phyloP scores from a whole-genome alignment of 1,284 basidiomycete genomes.

The Trichosporon coremiiforme region DNA sequence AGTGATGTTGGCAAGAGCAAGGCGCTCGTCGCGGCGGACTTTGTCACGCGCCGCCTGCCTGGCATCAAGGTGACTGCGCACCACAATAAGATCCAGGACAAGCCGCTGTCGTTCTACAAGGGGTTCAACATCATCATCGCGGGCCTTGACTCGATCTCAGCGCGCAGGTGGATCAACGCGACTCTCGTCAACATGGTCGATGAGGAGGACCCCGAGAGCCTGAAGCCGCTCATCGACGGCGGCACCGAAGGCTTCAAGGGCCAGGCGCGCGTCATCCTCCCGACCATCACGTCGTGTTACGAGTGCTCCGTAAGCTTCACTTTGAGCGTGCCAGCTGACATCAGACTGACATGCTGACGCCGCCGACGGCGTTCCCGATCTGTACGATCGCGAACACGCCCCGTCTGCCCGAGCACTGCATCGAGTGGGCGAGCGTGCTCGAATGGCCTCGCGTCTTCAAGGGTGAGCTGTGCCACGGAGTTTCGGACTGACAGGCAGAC shows the following conservation, averaged over 20 bases:
- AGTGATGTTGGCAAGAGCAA: slow-evolving; percentile 90
- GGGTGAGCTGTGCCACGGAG: slow-evolving; percentile 60
- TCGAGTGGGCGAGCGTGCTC: slow-evolving; percentile 99
- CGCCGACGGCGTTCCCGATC: slow-evolving; percentile 94
- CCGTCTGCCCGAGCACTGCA: slow-evolving; percentile 96
- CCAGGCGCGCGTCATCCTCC: slow-evolving; percentile 95
- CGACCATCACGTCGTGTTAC: slow-evolving; percentile 93
- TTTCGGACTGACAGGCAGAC: slow-evolving; percentile 60
- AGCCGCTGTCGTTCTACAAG: slow-evolving; percentile 92
- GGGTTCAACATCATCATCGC: slow-evolving; percentile 97
- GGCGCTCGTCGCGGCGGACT: slow-evolving; percentile 90
- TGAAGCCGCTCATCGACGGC: slow-evolving; percentile 98
- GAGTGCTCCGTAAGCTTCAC: slow-evolving; percentile 72
- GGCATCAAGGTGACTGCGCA: slow-evolving; percentile 95
- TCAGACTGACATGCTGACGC: slow-evolving; percentile 91
- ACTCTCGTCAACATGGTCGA: slow-evolving; percentile 94
- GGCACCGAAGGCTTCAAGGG: slow-evolving; percentile 99
- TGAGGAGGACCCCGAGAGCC: slow-evolving; percentile 81
- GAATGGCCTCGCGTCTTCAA: slow-evolving; percentile 94
- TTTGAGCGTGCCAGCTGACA: background rate
- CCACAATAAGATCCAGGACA: slow-evolving; percentile 97
- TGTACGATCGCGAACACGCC: slow-evolving; percentile 99
- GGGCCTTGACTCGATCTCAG: slow-evolving; percentile 96
- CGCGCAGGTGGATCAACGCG: slow-evolving; percentile 97
- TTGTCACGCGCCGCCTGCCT: slow-evolving; percentile 90